Base-by-base conservation (phyloP, 768 basidiomycete species). In the Tulasnella sp. region DNA sequence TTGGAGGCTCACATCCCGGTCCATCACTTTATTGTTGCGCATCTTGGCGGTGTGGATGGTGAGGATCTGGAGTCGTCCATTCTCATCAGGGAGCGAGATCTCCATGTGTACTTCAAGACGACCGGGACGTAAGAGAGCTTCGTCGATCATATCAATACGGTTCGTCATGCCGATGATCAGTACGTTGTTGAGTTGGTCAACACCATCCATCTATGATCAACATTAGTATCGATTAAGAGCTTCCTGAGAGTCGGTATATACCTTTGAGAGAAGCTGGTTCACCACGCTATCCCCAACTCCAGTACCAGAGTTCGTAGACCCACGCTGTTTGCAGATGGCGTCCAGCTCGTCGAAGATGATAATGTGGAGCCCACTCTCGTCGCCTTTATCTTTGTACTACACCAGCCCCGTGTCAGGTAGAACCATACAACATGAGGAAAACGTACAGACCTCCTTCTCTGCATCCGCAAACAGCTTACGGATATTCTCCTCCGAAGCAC, bases 121-220 rank as follows among this genome's bases (percentile, higher is more conserved):
- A 40, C 96, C 96, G 0, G 96, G 93, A 64, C 96, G 92, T 4
- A 97, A 77, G 2, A 98, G 78, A 6, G 94, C 96, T 67, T 99
- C 96, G 65, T 99, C 96, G 64, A 99, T 97, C 93, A 99, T 90
- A 74, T 99, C 96, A 40, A 81, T 72, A 59, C 96, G 84, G 69
- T 99, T 98, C 43, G 94, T 99, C 96, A 99, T 99, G 64, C 96
- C 96, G 63, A 99, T 99, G 63, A 99, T 86, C 64, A 99, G 84
- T 60, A 99, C 94, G 70, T 99, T 99, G 74, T 99, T 98, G 31
- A 99, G 74, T 72, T 90, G 86, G 67, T 99, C 96, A 9, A 99
- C 94, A 74, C 96, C 96, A 63, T 99, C 96, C 92, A 99, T 94
- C 91, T 96, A 63, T 12, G 6, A 11, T 4, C 11, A n/a, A 12